Base-by-base conservation (phyloP, 352 stramenopile genomes). In the Globisporangium cylindrosporum region DNA sequence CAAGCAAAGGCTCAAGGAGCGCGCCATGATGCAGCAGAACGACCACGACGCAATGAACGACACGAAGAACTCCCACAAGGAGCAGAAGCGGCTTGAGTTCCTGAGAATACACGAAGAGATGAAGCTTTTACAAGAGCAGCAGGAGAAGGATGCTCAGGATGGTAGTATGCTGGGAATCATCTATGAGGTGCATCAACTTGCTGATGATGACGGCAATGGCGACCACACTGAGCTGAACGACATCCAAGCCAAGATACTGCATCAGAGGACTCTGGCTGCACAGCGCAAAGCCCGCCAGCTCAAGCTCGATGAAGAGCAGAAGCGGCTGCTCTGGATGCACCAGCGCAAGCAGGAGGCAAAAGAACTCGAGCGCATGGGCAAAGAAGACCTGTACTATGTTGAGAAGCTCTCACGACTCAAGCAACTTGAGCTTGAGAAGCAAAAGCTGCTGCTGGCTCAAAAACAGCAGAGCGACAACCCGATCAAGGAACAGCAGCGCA, bases 381-480 rank as follows among this genome's bases (percentile, higher is more conserved):
- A 68, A 43, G 84, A 92, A 51, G 84, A 92, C 57, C 24, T 79
- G 3, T 90, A 82, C 48, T 90, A 88, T 24, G 79, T 77, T 5
- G 69, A 84, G 32, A 79, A 75, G 12, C 79, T 90, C 7, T 49
- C 85, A 38, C 67, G 71, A 12, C 69, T 55, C 18, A 82, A 90
- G 25, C 65, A 70, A n/a, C 24, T 64, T 1, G 59, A 64, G 41
- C 4, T 29, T 29, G 55, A 54, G 12, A 41, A 38, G 34, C 73
- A 77, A 18, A 62, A 72, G 9, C 66, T 76, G 27, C 55, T 65
- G 0, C 67, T 48, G 38, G 38, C 38, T 48, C 38, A 48, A 48
- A 48, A 78, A 4, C 69, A 73, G 4, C 55, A 70, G 3, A 61
- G 9, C 15, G 59, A 46, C 41, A 69, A 82, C 67, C 65, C 72